Conservation (phyloP, 2,329 filamentous ascomycete species). For the Penicillium brevicompactum region DNA sequence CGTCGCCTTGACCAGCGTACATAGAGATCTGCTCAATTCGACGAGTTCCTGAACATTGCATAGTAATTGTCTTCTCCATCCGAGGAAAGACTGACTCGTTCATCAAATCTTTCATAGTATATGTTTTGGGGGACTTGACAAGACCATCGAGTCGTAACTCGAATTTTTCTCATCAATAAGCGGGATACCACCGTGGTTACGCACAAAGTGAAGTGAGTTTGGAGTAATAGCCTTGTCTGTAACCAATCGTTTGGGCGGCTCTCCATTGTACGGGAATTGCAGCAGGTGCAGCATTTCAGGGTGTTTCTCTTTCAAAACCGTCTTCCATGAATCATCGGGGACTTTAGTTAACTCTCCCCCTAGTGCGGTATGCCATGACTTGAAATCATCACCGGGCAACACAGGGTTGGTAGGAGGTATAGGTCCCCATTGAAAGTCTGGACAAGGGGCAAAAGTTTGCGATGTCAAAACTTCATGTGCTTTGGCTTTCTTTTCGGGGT, state of each 20-base stretch:
- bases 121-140: conserved; percentile 58
- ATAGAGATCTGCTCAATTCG: conserved; percentile 68
- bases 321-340: conserved; percentile 61
- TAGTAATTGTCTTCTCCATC: conserved; percentile 59
- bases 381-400: conserved; percentile 59
- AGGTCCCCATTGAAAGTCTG: conserved; percentile 59
- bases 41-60: conserved; percentile 70
- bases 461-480: conserved; percentile 58
- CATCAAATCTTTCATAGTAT: conserved; percentile 63
- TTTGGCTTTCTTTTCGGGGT: conserved; percentile 66
- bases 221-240: conserved; percentile 59
- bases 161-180: conserved; percentile 61
- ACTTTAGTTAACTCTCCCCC: conserved; percentile 50
- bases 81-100: conserved; percentile 63
- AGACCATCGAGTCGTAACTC: conserved; percentile 61
- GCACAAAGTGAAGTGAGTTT: conserved; percentile 66
- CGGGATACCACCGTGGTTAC: conserved; percentile 73
- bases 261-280: conserved; percentile 67
- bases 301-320: conserved; percentile 60
- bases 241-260: conserved; percentile 62
- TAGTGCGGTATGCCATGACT: conserved; percentile 60
- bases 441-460: conserved; percentile 53
- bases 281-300: conserved; percentile 64
- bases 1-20: conserved; percentile 69
- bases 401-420: conserved; percentile 62